Percentiles rank a stretch among this genome's conserved stretches.
These are phyloP conservation scores for Astrothelium macrocarpum DNA, from an alignment of 495 filamentous ascomycete genomes.

Conservation along the genomic window DNA sequence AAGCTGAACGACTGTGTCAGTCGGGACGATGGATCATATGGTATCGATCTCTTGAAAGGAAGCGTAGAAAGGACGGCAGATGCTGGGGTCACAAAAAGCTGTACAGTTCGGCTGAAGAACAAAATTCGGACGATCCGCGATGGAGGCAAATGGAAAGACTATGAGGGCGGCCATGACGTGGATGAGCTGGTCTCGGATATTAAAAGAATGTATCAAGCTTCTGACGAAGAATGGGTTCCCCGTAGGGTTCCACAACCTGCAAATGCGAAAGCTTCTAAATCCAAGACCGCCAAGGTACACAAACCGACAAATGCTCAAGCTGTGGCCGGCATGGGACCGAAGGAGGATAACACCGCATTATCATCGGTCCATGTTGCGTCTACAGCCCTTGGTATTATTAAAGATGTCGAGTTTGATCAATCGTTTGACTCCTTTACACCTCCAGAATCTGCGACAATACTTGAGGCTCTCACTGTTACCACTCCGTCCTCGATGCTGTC, in stretches of 20 bases:
- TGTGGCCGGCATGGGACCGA: not conserved
- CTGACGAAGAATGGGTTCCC: not conserved
- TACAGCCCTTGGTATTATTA: not conserved
- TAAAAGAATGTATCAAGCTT: conserved; percentile 35
- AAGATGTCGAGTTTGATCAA: not conserved
- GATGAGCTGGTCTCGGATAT: conserved; percentile 68
- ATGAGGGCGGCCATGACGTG: conserved; percentile 55
- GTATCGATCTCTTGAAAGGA: conserved; percentile 57
- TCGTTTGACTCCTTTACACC: not conserved
- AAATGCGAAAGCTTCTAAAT: not conserved
- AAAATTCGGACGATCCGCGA: conserved; percentile 78
- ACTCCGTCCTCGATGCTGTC: not conserved
- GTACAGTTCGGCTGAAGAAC: conserved; percentile 74
- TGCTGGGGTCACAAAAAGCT: conserved; percentile 69
- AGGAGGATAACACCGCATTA: not conserved
- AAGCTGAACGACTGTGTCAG: conserved; percentile 70
- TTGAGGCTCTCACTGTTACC: not conserved
- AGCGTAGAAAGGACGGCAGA: conserved; percentile 62
- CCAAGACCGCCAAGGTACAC: not conserved
- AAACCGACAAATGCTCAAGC: not conserved
- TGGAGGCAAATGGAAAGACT: conserved; percentile 69
- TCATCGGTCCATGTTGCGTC: not conserved
- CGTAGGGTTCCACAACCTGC: conserved; percentile 2
- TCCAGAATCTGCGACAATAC: not conserved
- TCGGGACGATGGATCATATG: conserved; percentile 52